These are phyloP conservation scores for Suhomyces chickasaworum DNA, from an alignment of 1,139 yeast genomes.

Conservation along the genomic window DNA sequence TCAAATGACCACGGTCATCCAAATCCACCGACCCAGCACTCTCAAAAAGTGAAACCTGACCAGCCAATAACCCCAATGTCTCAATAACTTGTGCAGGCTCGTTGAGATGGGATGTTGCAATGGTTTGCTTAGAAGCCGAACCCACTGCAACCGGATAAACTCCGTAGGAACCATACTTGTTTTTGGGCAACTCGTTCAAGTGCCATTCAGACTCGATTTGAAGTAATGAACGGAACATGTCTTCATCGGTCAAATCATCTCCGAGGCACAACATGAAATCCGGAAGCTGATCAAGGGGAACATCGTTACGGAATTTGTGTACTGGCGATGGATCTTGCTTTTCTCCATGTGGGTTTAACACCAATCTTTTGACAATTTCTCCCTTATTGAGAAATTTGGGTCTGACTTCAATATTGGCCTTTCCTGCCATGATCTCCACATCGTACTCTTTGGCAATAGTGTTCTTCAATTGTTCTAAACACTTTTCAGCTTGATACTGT, in stretches of 20 bases:
- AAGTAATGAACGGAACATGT: constrained; percentile 82
- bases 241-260: constrained; percentile 96
- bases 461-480: constrained; percentile 62
- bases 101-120: constrained; percentile 83
- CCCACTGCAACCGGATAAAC: constrained; percentile 92
- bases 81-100: constrained; percentile 88
- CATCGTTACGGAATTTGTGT: constrained; percentile 29
- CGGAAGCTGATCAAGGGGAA: constrained; percentile 55
- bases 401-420: constrained; percentile 95
- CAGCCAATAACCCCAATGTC: constrained; percentile 77
- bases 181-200: constrained; percentile 37
- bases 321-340: constrained; percentile 39
- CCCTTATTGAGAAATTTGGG: constrained; percentile 96
- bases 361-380: constrained; percentile 84
- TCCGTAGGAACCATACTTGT: constrained; percentile 57
- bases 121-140: constrained; percentile 86
- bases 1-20: constrained; percentile 72
- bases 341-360: constrained; percentile 60
- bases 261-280: constrained; percentile 90
- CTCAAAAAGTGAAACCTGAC: constrained; percentile 72
- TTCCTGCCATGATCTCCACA: constrained; percentile 95
- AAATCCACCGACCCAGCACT: constrained; percentile 74
- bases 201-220: constrained; percentile 57
- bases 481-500: constrained; percentile 74
- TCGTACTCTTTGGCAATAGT: constrained; percentile 70